Base-by-base conservation (phyloP, 2,329 filamentous ascomycete species). In the Chalaropsis ovoidea region DNA sequence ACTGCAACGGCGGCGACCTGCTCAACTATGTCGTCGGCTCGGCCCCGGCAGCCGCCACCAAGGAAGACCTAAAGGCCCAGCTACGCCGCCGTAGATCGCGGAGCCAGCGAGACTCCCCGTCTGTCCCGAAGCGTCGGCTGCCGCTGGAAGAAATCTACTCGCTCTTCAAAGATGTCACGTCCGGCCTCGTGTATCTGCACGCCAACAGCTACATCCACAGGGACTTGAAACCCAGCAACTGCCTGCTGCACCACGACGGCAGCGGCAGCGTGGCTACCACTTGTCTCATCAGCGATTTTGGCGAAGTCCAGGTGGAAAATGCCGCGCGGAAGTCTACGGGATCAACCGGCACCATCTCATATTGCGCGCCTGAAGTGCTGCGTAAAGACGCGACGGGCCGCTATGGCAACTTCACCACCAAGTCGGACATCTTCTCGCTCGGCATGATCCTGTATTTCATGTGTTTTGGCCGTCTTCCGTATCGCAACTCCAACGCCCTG, bases 381-480 rank as follows among this genome's bases (percentile, higher is more conserved):
- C 85, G 82, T 62, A 82, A 82, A 69, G 86, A 85, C 66, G 76
- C 82, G 0, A 80, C 79, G 35, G 93, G 93, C 0, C 82, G 82
- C 0, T 93, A 89, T 70, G 91, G 89, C 7, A 96, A 97, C 72
- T 99, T 99, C 72, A 96, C 91, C 0, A 92, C 90, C 31, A 99
- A 97, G 73, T 96, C 92, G 0, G 94, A 99, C 72, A 88, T 99
- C n/a, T 99, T 99, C 75, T 96, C 92, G 0, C 79, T 99, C 0
- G 94, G 94, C 61, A 96, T 99, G 93, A 97, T 97, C 65, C 81
- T 99, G 2, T 95, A 97, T 74, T 99, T 99, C 72, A 88, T 99
- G 81, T 99, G 94, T 74, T 99, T 99, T 73, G 90, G 88, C 1
- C 82, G 87, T 60, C 80, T 99, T 11, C 94, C 94, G 0, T 99